phyloP scores from a whole-genome alignment of 805 yeast genomes.

The Barnettozyma pratensis region DNA sequence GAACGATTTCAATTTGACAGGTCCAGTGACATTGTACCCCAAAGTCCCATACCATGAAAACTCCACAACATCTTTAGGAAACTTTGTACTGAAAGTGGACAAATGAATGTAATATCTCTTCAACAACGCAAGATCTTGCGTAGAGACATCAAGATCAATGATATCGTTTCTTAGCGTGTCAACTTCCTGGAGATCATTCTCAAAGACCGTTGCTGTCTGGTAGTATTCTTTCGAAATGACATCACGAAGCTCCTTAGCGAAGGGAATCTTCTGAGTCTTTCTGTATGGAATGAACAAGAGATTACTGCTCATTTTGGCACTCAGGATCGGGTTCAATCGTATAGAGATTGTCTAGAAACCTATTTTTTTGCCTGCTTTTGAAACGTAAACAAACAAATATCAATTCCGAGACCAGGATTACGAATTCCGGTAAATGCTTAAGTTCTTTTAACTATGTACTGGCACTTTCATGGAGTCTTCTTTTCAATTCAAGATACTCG shows the following conservation, averaged over 20 bases:
- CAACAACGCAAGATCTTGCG: constrained; percentile 33
- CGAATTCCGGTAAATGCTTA: background rate
- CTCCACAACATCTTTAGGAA: constrained; percentile 55
- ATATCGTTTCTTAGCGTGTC: constrained; percentile 40
- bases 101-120: constrained; percentile 45
- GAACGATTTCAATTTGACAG: constrained; percentile 42
- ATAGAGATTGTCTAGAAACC: too few relatives aligned
- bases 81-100: constrained; percentile 42
- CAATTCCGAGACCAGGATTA: background rate
- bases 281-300: constrained; percentile 48
- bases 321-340: too few relatives aligned
- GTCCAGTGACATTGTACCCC: constrained; percentile 48
- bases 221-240: constrained; percentile 44
- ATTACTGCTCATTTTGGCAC: constrained; percentile 26
- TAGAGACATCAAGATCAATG: constrained; percentile 30
- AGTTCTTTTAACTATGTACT: background rate
- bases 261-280: constrained; percentile 36
- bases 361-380: too few relatives aligned
- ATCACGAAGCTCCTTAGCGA: constrained; percentile 34
- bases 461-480: background rate
- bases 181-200: constrained; percentile 37
- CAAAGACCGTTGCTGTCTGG: constrained; percentile 38
- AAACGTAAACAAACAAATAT: background rate
- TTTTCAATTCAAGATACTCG: constrained; percentile 13
- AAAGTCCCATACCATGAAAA: constrained; percentile 75